These are phyloP conservation scores for Arthonia radiata DNA, from an alignment of 495 filamentous ascomycete species.

Conservation along the genomic window DNA sequence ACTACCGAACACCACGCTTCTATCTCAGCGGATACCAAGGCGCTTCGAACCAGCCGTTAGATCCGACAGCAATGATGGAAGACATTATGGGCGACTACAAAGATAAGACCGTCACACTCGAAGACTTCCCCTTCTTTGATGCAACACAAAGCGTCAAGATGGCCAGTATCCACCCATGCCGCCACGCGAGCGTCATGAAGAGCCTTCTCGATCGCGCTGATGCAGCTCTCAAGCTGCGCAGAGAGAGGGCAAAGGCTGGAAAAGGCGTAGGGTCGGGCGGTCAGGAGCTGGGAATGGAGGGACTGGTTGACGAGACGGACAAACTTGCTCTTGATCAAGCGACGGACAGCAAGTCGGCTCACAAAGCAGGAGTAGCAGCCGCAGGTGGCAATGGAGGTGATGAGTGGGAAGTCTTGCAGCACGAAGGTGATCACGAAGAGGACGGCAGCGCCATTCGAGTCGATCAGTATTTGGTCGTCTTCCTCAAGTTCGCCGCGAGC, in stretches of 20 bases:
- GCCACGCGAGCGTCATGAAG: constrained; percentile 95
- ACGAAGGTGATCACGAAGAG: constrained; percentile 35
- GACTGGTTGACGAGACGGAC: constrained; percentile 33
- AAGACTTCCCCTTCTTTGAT: constrained; percentile 86
- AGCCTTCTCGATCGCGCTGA: constrained; percentile 85
- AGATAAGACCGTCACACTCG: constrained; percentile 95
- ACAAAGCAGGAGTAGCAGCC: constrained; percentile 27
- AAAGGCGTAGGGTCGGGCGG: constrained; percentile 18
- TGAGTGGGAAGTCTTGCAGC: constrained; percentile 62
- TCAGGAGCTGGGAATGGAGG: constrained; percentile 28
- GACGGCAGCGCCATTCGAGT: constrained; percentile 80
- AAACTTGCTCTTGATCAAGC: constrained; percentile 17
- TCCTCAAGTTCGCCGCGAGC: constrained; percentile 55
- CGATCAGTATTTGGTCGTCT: constrained; percentile 94
- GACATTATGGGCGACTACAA: constrained; percentile 99
- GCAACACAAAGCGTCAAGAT: constrained; percentile 50
- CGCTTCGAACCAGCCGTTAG: constrained; percentile 53
- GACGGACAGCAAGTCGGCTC: constrained; percentile 13
- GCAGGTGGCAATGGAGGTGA: constrained; percentile 34
- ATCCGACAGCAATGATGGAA: constrained; percentile 89
- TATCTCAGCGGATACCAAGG: constrained; percentile 79
- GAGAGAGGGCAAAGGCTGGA: constrained; percentile 43
- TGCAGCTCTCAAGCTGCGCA: constrained; percentile 67
- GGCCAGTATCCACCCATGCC: constrained; percentile 83
- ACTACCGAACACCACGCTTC: constrained; percentile 87